Evolutionary conservation across 2,329 filamentous ascomycete genomes (phyloP).

Genomic region (Diaporthe citriasiana): DNA sequence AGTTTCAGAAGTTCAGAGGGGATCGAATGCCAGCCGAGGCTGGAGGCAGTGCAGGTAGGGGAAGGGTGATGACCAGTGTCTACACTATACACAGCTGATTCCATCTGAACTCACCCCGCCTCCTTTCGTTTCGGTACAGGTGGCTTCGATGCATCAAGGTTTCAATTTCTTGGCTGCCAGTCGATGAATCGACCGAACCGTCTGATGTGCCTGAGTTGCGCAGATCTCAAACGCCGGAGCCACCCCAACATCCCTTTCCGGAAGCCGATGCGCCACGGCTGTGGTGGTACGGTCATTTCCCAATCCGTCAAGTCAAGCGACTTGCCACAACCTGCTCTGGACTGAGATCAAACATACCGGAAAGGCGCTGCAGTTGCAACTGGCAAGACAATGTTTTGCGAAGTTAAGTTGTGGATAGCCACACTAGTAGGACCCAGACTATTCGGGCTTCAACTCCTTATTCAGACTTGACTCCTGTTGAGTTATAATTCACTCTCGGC

Average conservation of each 20-base stretch:
- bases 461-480: not conserved
- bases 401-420: not conserved
- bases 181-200: conserved; percentile 18
- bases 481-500: not conserved
- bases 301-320: conserved; percentile 29
- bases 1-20: conserved; percentile 32
- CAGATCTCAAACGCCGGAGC: conserved; percentile 31
- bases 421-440: not conserved
- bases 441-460: conserved; percentile 6
- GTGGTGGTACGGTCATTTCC: conserved; percentile 13
- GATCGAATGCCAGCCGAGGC: conserved; percentile 21
- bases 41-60: conserved; percentile 16
- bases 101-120: conserved; percentile 34
- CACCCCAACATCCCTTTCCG: conserved; percentile 28
- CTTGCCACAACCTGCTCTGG: not conserved
- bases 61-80: not conserved
- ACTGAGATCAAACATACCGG: not conserved
- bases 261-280: conserved; percentile 24
- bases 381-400: conserved; percentile 13
- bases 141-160: conserved; percentile 32
- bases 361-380: conserved; percentile 6
- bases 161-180: conserved; percentile 31
- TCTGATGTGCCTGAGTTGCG: conserved; percentile 20
- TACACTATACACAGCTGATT: conserved; percentile 18
- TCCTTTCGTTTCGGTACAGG: conserved; percentile 26